Base-by-base conservation (phyloP, 1,284 basidiomycete genomes). In the Xerocomus minutiporus region DNA sequence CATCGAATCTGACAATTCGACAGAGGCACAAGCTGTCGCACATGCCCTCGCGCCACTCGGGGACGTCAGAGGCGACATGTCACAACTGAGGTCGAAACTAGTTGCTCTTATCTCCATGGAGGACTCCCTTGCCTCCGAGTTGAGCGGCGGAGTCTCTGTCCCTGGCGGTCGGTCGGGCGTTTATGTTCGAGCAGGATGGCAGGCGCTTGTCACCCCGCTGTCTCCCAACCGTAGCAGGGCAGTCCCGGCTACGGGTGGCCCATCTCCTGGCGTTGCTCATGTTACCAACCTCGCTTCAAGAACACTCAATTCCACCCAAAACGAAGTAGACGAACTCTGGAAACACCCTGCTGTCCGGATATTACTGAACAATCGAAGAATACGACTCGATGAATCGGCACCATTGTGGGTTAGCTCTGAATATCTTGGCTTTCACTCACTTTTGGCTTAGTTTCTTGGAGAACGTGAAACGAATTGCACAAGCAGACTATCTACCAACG, bases 341-440 rank as follows among this genome's bases (percentile, higher is more conserved):
- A 67, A 71, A 53, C 86, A 89, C 60, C 79, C 78, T n/a, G 75
- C 77, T 2, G 83, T 89, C 26, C 76, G 75, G 59, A 68, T 73
- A 54, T 68, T 88, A 32, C 40, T 88, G 36, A 71, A 77, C 40
- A 67, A 74, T 28, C 76, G 83, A 49, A 83, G 81, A 62, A 71
- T 91, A 56, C 76, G 79, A 53, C 71, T 91, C 6, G 85, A 90
- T 52, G 88, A 91, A 62, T 84, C 82, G n/a, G 85, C 84, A 1
- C 71, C 81, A 25, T 89, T 86, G 88, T 91, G 63, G 64, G 84
- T 54, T 7, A 32, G 5, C 40, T 46, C 29, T 39, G 36, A 15
- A 9, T 51, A 11, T 26, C 38, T 39, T 25, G 5, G n/a, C 15
- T 11, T 13, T 48, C 2, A 8, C 54, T 67, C 15, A 63, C 39